Percentiles rank a stretch among this genome's conserved stretches.
Evolutionary conservation across 2,329 filamentous ascomycete species (phyloP).

Genomic region (Ciborinia camelliae): DNA sequence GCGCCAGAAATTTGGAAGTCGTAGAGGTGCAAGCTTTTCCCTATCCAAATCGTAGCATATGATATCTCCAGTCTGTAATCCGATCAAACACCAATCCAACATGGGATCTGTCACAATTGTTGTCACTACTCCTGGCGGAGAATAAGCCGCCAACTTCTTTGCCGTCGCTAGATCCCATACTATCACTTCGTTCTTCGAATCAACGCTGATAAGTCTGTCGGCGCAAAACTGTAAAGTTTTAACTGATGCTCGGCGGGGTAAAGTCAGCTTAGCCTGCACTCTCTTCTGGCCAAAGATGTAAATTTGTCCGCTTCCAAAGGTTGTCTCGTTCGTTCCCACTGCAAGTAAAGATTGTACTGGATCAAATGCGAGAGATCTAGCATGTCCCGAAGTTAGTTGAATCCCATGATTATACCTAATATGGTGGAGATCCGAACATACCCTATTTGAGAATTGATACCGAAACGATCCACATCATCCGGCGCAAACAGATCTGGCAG

Average conservation of each 20-base stretch:
- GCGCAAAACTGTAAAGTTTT: constrained; percentile 78
- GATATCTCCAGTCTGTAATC: constrained; percentile 77
- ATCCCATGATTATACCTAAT: background rate
- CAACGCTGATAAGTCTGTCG: constrained; percentile 79
- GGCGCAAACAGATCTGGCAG: constrained; percentile 73
- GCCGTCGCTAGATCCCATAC: constrained; percentile 78
- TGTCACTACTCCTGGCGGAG: constrained; percentile 72
- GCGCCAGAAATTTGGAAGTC: constrained; percentile 83
- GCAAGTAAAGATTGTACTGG: constrained; percentile 91
- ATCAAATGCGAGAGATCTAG: constrained; percentile 81
- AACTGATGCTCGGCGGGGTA: constrained; percentile 71
- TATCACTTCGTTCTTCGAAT: constrained; percentile 79
- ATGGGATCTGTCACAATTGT: constrained; percentile 79
- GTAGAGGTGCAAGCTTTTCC: constrained; percentile 70
- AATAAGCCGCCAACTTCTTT: constrained; percentile 63
- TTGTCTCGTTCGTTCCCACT: constrained; percentile 82
- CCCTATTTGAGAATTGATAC: constrained; percentile 74
- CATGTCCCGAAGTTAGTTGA: constrained; percentile 22
- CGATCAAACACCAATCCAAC: constrained; percentile 89
- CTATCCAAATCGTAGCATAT: constrained; percentile 92
- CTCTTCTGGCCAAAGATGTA: constrained; percentile 83
- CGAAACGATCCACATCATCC: constrained; percentile 79
- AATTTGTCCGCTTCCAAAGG: constrained; percentile 81
- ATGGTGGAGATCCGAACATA: constrained; percentile 37
- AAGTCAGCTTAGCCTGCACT: constrained; percentile 70